phyloP scores from a whole-genome alignment of 305 asterid species.

The Plantago coronopus region DNA sequence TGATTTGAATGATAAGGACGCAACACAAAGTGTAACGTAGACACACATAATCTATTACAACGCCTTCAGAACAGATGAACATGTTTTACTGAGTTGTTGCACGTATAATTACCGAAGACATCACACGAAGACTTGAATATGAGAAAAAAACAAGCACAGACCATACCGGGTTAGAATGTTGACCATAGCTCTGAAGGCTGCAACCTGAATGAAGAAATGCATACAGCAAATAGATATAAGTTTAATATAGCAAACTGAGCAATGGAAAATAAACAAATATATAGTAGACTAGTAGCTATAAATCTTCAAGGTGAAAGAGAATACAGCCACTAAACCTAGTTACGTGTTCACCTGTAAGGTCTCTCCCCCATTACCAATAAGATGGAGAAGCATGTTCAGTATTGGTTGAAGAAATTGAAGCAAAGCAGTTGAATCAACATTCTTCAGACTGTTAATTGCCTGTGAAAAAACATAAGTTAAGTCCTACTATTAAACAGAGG shows the following conservation, averaged over 20 bases:
- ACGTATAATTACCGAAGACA: not conserved
- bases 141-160: constrained; percentile 8
- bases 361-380: constrained; percentile 98
- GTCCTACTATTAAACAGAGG: not conserved
- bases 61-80: no score
- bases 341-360: constrained; percentile 72
- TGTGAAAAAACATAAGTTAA: constrained; percentile 31
- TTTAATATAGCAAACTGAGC: constrained; percentile 18
- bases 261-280: constrained; percentile 1
- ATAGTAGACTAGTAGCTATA: constrained; percentile 9
- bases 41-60: no score
- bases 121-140: not conserved
- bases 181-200: constrained; percentile 99
- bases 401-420: constrained; percentile 99
- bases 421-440: constrained; percentile 95
- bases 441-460: constrained; percentile 99
- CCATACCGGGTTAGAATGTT: constrained; percentile 91
- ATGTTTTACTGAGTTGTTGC: no score
- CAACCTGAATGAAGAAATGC: constrained; percentile 67
- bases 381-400: constrained; percentile 99
- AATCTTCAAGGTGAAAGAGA: constrained; percentile 18
- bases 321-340: constrained; percentile 19
- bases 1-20: no score
- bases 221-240: constrained; percentile 20
- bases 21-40: no score